phyloP scores from a whole-genome alignment of 805 yeast genomes.

The Pichia sporocuriosa region DNA sequence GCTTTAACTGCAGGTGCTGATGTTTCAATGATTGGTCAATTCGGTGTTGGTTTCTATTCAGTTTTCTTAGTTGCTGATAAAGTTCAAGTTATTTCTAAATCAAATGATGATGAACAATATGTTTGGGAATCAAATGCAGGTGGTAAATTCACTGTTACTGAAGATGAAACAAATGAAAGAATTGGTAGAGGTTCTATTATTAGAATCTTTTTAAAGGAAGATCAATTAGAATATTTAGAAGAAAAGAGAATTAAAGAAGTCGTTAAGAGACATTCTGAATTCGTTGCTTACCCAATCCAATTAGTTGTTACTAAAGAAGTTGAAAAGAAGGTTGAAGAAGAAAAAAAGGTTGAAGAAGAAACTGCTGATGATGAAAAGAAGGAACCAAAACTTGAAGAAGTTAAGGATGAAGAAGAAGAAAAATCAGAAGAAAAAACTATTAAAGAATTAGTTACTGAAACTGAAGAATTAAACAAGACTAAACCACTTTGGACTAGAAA shows the following conservation, averaged over 20 bases:
- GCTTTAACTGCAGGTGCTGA: conserved; percentile 99
- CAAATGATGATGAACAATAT: conserved; percentile 99
- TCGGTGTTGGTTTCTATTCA: conserved; percentile 99
- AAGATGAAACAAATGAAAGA: conserved; percentile 80
- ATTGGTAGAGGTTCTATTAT: conserved; percentile 92
- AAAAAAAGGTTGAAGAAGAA: conserved; percentile 50
- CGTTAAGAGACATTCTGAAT: conserved; percentile 98
- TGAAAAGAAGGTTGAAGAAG: conserved; percentile 92
- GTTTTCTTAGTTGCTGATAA: conserved; percentile 97
- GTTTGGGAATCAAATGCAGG: conserved; percentile 99
- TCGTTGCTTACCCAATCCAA: conserved; percentile 98
- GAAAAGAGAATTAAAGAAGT: conserved; percentile 99
- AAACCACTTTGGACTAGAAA: conserved; percentile 99
- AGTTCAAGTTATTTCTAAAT: conserved; percentile 96
- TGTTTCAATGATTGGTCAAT: conserved; percentile 99
- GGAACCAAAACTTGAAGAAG: conserved; percentile 43
- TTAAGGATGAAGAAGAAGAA: conserved; percentile 48
- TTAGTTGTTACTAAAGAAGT: conserved; percentile 97
- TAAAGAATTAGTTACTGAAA: conserved; percentile 89
- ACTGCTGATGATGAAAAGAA: conserved; percentile 48
- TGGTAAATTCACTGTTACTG: conserved; percentile 95
- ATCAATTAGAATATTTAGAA: conserved; percentile 97
- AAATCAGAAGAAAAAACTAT: conserved; percentile 78
- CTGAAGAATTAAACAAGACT: conserved; percentile 97
- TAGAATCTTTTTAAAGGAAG: conserved; percentile 96